Conservation (phyloP, 768 basidiomycete species). For the Pleurotus tuoliensis region DNA sequence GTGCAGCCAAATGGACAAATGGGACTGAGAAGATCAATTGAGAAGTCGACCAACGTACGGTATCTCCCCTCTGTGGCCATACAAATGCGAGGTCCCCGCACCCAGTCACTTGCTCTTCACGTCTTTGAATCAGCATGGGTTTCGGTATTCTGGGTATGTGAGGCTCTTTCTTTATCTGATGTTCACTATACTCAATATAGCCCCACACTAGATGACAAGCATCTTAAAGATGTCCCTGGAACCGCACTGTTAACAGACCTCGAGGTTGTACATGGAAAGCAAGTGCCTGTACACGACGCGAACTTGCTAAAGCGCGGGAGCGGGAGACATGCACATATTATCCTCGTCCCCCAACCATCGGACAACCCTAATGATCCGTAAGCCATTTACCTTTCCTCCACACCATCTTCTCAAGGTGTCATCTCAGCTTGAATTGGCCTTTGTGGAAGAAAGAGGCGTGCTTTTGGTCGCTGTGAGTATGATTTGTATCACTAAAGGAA, state of each 20-base stretch:
- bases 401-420: neutral
- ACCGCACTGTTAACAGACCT: conserved; percentile 38
- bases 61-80: neutral
- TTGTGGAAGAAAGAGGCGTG: conserved; percentile 42
- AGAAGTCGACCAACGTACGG: neutral
- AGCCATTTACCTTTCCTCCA: neutral
- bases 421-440: conserved; percentile 36
- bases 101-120: neutral
- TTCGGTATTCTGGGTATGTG: conserved; percentile 35
- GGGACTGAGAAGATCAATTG: neutral
- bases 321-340: conserved; percentile 32
- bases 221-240: conserved; percentile 34
- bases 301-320: conserved; percentile 29
- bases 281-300: conserved; percentile 14
- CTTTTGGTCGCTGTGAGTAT: conserved; percentile 38
- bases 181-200: neutral
- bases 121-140: conserved; percentile 17
- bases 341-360: conserved; percentile 41
- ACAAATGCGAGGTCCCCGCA: neutral
- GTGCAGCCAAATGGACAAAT: neutral
- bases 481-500: neutral
- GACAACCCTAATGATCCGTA: conserved; percentile 40
- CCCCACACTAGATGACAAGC: conserved; percentile 26
- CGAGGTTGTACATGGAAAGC: conserved; percentile 29
- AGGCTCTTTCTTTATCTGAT: neutral